Evolutionary conservation across 495 filamentous ascomycete genomes (phyloP), one percentile per base, ranked within the genome.

Genomic region (Penicillium alfredii): DNA sequence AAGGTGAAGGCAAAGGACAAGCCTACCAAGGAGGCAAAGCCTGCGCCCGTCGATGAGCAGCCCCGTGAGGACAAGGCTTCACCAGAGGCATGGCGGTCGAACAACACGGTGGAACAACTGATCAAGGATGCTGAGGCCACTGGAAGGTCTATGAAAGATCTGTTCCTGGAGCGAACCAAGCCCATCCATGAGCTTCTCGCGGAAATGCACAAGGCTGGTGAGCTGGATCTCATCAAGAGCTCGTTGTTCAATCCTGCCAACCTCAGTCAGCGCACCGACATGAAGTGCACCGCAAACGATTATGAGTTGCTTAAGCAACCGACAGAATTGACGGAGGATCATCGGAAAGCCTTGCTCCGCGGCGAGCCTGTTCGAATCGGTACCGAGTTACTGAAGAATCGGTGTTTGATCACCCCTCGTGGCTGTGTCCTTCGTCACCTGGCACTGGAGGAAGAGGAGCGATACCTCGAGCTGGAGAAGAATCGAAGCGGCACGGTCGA

Each of bases 401-500:
- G 63, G n/a, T 64, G 58, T 18, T 63, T 92, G 30, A 78, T 92
- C 33, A 88, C 84, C 1, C 86, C 88, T 3, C 80, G 82, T 38
- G 87, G 88, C 3, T 77, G 81, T 37, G 81, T 84, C 35, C 69
- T 96, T 17, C 77, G 78, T 23, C 86, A 87, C 43, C 66, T 98
- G 13, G 81, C 74, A 8, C 53, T 70, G 9, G 81, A 84, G 18
- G 84, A 93, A 51, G 87, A 94, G 42, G 71, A 82, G 14, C 74
- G 81, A 6, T 90, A 85, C 40, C 63, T 96, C 9, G 69, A 77
- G 34, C 70, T 94, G 0, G 86, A 94, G 58, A 70, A 76, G 40
- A 69, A 61, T 32, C 63, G 83, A 30, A 63, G 69, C 12, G 45
- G 42, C 15, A 24, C 46, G 4, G 22, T 51, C 1, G 60, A 64